Percentiles rank a stretch among this genome's conserved stretches.
Conservation (phyloP, 306 rosid species). For the Acacia confusa region DNA sequence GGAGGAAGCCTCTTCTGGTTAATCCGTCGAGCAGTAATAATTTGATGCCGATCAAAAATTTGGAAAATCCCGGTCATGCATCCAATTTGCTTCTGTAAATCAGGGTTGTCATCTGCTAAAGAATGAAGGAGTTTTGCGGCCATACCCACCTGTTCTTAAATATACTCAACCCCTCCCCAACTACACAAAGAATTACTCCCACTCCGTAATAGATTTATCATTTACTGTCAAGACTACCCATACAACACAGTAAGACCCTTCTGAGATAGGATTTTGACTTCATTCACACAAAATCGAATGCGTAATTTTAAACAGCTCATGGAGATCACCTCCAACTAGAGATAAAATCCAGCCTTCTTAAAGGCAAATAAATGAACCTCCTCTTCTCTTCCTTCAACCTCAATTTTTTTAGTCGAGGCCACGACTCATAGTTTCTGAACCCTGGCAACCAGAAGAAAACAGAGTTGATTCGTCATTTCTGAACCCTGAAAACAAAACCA, state of each 20-base stretch:
- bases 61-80: conserved; percentile 92
- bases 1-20: conserved; percentile 65
- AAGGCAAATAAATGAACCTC: conserved; percentile 18
- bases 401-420: not conserved
- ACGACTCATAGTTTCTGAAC: conserved; percentile 21
- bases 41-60: conserved; percentile 73
- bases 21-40: conserved; percentile 51
- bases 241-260: conserved; percentile 38
- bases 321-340: conserved; percentile 24
- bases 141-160: conserved; percentile 51
- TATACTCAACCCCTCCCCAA: conserved; percentile 25
- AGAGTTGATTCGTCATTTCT: conserved; percentile 33
- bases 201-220: conserved; percentile 30
- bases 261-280: conserved; percentile 15
- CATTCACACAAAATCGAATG: conserved; percentile 18
- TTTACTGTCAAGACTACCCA: conserved; percentile 34
- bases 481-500: conserved; percentile 16
- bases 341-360: conserved; percentile 27
- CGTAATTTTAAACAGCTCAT: conserved; percentile 35
- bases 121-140: conserved; percentile 89
- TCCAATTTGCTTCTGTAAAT: conserved; percentile 94
- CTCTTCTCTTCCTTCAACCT: conserved; percentile 33
- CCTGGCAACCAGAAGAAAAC: conserved; percentile 28
- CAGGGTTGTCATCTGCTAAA: conserved; percentile 89
- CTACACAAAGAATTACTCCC: conserved; percentile 27